Conservation (phyloP, 495 filamentous ascomycete species). For the Saxophila tyrrhenica region DNA sequence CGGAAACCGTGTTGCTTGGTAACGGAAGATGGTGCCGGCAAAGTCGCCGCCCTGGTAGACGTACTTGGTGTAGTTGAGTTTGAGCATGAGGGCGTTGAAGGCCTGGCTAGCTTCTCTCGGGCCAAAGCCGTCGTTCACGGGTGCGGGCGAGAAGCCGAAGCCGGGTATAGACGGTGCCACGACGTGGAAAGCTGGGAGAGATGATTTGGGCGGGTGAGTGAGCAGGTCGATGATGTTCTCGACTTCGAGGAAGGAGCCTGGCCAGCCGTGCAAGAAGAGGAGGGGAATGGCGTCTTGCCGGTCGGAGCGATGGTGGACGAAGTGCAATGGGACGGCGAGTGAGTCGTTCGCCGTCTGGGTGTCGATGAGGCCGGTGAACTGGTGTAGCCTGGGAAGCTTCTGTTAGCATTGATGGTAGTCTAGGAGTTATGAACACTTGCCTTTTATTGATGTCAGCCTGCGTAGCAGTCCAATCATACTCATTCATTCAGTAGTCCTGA, state of each 20-base stretch:
- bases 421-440: no score
- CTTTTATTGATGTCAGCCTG: no score
- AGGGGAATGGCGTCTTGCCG: conserved; percentile 26
- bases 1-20: conserved; percentile 3
- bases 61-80: conserved; percentile 20
- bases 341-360: no score
- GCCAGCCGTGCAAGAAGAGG: conserved; percentile 32
- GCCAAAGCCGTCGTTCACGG: conserved; percentile 8
- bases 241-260: conserved; percentile 31
- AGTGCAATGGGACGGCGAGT: conserved; percentile 11
- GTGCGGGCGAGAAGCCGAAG: conserved; percentile 18
- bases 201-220: conserved; percentile 14
- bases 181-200: conserved; percentile 30
- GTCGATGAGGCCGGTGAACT: no score
- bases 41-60: conserved; percentile 14
- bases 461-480: no score
- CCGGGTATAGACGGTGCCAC: conserved; percentile 32
- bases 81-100: conserved; percentile 16
- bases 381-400: no score
- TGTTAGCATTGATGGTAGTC: no score
- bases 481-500: no score
- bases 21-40: conserved; percentile 7
- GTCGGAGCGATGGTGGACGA: conserved; percentile 22
- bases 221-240: conserved; percentile 22
- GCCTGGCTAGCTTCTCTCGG: conserved; percentile 16